A percentile compares a stretch with the other conserved stretches of the same genome.
Conservation (phyloP, 139 green algal genomes). For the Nannochloris sp. region DNA sequence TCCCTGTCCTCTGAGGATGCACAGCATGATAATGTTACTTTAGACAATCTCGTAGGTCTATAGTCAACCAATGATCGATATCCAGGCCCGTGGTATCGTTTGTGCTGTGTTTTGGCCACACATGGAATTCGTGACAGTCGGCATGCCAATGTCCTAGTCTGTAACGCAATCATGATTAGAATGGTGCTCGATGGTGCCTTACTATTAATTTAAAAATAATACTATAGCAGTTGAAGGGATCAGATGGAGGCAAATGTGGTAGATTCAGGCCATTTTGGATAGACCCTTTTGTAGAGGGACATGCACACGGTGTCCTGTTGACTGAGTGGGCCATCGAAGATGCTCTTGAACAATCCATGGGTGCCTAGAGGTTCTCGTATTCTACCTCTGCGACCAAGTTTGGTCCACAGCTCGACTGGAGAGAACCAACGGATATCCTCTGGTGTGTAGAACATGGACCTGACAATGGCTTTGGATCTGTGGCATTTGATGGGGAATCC, state of each 20-base stretch:
- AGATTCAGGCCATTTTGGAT: constrained; percentile 75
- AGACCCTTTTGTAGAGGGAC: constrained; percentile 94
- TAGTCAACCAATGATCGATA: too few species aligned
- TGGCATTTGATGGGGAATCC: constrained; percentile 75
- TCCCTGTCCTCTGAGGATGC: too few species aligned
- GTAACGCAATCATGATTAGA: too few species aligned
- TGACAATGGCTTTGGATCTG: constrained; percentile 83
- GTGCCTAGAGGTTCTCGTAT: constrained; percentile 93
- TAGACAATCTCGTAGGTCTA: too few species aligned
- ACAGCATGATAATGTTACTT: too few species aligned
- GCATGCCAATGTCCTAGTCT: too few species aligned
- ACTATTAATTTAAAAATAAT: too few species aligned
- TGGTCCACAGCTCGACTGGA: constrained; percentile 91
- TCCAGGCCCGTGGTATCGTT: too few species aligned
- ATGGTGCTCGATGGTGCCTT: too few species aligned
- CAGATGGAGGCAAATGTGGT: constrained; percentile 23
- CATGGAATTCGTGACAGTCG: too few species aligned
- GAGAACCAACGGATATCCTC: constrained; percentile 90
- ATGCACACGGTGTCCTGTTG: constrained; percentile 90
- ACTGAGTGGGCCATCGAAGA: constrained; percentile 83
- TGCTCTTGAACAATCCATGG: constrained; percentile 89
- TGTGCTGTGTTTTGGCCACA: too few species aligned
- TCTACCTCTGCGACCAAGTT: constrained; percentile 73
- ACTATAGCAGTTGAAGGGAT: too few species aligned
- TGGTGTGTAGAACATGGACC: constrained; percentile 91